Percentiles rank a stretch among this genome's conserved stretches.
phyloP scores from a whole-genome alignment of 257 asterid species.

The Euphrasia confusa region DNA sequence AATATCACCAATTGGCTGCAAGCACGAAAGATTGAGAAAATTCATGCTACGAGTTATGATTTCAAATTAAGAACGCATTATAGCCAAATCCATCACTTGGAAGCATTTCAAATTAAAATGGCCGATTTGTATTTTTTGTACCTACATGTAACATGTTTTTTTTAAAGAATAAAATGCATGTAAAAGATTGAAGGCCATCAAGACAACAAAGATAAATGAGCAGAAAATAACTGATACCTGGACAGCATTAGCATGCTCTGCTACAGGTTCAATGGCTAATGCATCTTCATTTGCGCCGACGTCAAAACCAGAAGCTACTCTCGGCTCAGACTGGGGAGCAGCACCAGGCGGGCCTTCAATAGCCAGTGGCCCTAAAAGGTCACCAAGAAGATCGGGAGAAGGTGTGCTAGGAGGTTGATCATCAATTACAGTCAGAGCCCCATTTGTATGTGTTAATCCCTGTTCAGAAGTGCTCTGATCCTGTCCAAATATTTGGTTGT shows the following conservation, averaged over 20 bases:
- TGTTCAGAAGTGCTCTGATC: constrained; percentile 47
- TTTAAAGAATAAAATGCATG: constrained; percentile 5
- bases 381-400: constrained; percentile 85
- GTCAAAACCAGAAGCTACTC: constrained; percentile 39
- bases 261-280: constrained; percentile 76
- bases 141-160: constrained; percentile 1
- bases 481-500: constrained; percentile 34
- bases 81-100: background rate
- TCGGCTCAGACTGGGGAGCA: constrained; percentile 46
- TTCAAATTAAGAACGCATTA: background rate
- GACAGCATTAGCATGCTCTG: constrained; percentile 55
- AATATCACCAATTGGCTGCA: constrained; percentile 83
- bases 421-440: constrained; percentile 68
- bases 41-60: background rate
- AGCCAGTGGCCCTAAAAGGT: constrained; percentile 75
- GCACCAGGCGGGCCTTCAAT: constrained; percentile 65
- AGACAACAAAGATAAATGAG: constrained; percentile 12
- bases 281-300: constrained; percentile 46
- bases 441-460: constrained; percentile 55
- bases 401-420: constrained; percentile 60
- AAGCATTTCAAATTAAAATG: constrained; percentile 8
- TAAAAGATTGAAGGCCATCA: constrained; percentile 11
- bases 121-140: background rate
- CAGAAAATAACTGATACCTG: constrained; percentile 50
- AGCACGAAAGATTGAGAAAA: constrained; percentile 25